These are phyloP conservation scores for Warburgia ugandensis DNA, from an alignment of 164 flowering plant species.

Conservation along the genomic window DNA sequence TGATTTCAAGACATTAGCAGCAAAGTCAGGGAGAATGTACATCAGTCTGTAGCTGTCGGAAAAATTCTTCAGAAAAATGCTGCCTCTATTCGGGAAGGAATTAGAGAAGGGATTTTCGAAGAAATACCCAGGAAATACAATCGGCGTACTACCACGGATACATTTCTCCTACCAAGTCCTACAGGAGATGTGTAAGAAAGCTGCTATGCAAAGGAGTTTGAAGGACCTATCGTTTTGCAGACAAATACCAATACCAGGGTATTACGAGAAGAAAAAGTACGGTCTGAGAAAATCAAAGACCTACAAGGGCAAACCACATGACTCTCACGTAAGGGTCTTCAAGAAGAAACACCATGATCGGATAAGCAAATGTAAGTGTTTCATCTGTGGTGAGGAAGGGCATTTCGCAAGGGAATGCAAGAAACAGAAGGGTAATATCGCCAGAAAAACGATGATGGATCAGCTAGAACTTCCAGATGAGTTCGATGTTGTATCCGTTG, in stretches of 20 bases:
- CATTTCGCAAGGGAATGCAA: conserved; percentile 11
- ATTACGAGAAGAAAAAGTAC: conserved; percentile 1
- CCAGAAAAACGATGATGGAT: too few species aligned
- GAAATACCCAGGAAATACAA: neutral
- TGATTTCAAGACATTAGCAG: conserved; percentile 2
- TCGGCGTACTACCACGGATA: too few species aligned
- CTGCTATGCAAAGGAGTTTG: conserved; percentile 1
- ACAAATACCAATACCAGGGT: conserved; percentile 3
- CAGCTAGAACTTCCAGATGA: too few species aligned
- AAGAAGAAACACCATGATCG: neutral
- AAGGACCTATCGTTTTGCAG: conserved; percentile 10
- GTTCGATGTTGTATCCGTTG: too few species aligned
- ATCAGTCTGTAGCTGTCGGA: conserved; percentile 1
- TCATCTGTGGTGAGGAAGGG: too few species aligned
- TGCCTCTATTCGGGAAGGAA: conserved; percentile 1
- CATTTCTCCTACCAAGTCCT: neutral
- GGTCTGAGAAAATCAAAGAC: conserved; percentile 3
- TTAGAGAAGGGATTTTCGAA: neutral
- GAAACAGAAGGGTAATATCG: neutral
- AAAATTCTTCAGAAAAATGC: conserved; percentile 6
- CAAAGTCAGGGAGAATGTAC: conserved; percentile 8
- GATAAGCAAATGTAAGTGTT: neutral
- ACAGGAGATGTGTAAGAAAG: conserved; percentile 3
- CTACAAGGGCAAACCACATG: conserved; percentile 10
- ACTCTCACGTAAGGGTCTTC: conserved; percentile 1